Conservation (phyloP, 2,329 filamentous ascomycete species). For the Claviceps humidiphila region DNA sequence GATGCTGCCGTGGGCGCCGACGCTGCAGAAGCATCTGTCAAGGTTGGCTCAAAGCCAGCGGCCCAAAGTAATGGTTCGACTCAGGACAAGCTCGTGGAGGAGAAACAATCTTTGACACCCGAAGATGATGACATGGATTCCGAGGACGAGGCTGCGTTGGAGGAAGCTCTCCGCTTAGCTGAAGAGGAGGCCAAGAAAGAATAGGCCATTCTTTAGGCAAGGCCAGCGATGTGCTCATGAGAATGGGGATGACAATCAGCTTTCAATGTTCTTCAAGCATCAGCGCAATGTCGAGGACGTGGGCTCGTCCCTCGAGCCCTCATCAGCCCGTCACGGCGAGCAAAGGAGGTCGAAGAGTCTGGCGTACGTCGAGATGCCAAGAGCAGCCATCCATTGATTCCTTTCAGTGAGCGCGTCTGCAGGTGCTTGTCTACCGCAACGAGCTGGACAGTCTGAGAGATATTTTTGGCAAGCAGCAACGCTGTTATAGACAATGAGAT, state of each 20-base stretch:
- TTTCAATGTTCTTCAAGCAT: background rate
- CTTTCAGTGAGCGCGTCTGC: background rate
- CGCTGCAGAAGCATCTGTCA: constrained; percentile 7
- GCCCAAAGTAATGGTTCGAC: constrained; percentile 2
- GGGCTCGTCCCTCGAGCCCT: background rate
- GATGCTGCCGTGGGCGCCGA: constrained; percentile 12
- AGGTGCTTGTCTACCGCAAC: background rate
- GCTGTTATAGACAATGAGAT: background rate
- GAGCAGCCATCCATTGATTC: too few relatives aligned
- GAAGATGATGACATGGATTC: constrained; percentile 18
- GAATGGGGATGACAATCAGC: background rate
- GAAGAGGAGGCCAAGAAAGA: constrained; percentile 16
- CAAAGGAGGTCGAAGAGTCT: background rate
- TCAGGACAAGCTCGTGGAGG: background rate
- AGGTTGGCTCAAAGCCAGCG: constrained; percentile 13
- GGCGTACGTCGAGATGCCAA: background rate
- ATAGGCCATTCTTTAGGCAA: background rate
- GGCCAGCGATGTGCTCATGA: background rate
- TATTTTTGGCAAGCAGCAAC: background rate
- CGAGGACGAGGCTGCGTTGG: constrained; percentile 24
- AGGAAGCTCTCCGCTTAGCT: constrained; percentile 21
- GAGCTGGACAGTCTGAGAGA: background rate
- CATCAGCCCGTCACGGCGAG: background rate
- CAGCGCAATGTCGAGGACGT: background rate
- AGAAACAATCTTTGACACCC: background rate